Base-by-base conservation (phyloP, 2,329 filamentous ascomycete species). In the Fusarium kyushuense region DNA sequence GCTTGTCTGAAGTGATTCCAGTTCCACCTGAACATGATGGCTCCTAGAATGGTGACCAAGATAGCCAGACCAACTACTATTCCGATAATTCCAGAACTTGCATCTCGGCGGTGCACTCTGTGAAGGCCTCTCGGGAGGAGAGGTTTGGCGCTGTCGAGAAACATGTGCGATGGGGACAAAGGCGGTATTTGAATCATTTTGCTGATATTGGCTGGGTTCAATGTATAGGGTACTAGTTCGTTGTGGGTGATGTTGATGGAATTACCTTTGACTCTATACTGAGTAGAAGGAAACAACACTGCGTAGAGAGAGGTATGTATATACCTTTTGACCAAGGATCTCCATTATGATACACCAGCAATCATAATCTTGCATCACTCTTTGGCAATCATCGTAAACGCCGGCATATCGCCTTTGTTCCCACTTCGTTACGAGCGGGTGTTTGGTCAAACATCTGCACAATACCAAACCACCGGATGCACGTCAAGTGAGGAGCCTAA, bases 31-130 rank as follows among this genome's bases (percentile, higher is more conserved):
- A 57, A 70, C 11, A 67, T n/a, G 5, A 55, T 38, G 5, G 45
- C 27, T 17, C 53, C 53, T 19, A 70, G 25, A 14, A 62, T 27
- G 10, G 53, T 35, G 21, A 41, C 43, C 7, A 70, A 57, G 4
- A 70, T 23, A 13, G 57, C 29, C 6, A 70, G 36, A 2, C 68
- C 68, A 4, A 63, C 45, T 1, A 64, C 53, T 32, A 70, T 43
- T 5, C 68, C 68, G 5, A 58, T 25, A 13, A 63, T 35, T 14
- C 33, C 49, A 4, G 67, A 36, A 25, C 51, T 53, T 29, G 54
- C 23, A 13, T 48, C 51, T 43, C 68, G 67, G 21, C 64, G 60
- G 17, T 53, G 25, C 7, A 70, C 19, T 11, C 16, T 25, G 16
- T 55, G 41, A 9, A 23, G 13, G 4, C 16, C 12, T 16, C 48